Percentiles rank a stretch among this genome's conserved stretches.
These are phyloP conservation scores for Claviceps sp. DNA, from an alignment of 2,329 filamentous ascomycete species.

Conservation along the genomic window DNA sequence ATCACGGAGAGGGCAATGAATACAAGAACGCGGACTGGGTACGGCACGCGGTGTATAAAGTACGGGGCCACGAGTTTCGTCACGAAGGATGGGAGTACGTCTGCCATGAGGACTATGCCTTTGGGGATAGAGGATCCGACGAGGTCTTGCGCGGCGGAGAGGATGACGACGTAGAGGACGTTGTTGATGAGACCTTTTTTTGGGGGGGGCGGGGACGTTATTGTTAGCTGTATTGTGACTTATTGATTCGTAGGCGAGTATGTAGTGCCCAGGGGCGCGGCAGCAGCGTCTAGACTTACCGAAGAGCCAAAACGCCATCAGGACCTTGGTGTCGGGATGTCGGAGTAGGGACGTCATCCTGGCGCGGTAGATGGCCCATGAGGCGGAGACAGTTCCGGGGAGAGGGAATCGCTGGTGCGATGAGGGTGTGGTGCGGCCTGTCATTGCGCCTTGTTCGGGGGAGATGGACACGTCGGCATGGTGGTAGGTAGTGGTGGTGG, in stretches of 20 bases:
- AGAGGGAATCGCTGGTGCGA: constrained; percentile 37
- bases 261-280: no score
- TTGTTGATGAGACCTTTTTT: constrained; percentile 60
- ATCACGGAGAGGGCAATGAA: constrained; percentile 64
- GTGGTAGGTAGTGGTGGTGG: background rate
- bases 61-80: constrained; percentile 85
- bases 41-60: constrained; percentile 81
- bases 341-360: constrained; percentile 50
- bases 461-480: background rate
- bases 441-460: constrained; percentile 13
- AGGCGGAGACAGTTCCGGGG: constrained; percentile 46
- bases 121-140: constrained; percentile 86
- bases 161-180: constrained; percentile 92
- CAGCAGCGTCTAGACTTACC: constrained; percentile 36
- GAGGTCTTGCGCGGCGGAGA: constrained; percentile 88
- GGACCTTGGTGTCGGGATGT: constrained; percentile 56
- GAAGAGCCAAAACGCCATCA: constrained; percentile 84
- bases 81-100: constrained; percentile 79
- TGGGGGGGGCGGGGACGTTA: background rate
- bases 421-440: constrained; percentile 25
- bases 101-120: constrained; percentile 81
- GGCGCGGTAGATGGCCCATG: constrained; percentile 60
- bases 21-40: constrained; percentile 57
- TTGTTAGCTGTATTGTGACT: background rate
- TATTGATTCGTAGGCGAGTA: no score